Percentiles rank a stretch among this genome's conserved stretches.
Evolutionary conservation across 805 yeast genomes (phyloP).

Genomic region (Blastobotrys americana): DNA sequence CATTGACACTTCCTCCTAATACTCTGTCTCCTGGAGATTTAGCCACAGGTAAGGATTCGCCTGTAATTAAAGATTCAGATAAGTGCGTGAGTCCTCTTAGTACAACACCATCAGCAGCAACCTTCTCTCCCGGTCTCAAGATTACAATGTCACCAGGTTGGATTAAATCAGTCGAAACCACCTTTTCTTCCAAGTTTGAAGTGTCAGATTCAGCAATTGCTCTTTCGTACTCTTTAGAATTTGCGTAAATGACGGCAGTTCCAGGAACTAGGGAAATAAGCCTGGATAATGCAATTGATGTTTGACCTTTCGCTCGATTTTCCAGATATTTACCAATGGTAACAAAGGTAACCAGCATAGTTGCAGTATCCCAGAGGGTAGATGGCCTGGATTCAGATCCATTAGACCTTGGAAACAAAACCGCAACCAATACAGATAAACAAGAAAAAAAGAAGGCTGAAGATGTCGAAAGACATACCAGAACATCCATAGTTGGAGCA

Average conservation of each 20-base stretch:
- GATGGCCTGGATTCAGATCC: constrained; percentile 44
- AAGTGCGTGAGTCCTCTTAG: constrained; percentile 72
- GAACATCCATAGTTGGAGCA: constrained; percentile 85
- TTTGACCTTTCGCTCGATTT: constrained; percentile 86
- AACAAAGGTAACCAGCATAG: constrained; percentile 78
- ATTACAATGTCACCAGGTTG: constrained; percentile 72
- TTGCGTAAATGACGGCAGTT: constrained; percentile 48
- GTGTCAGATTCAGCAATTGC: constrained; percentile 13
- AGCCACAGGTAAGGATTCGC: constrained; percentile 74
- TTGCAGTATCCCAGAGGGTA: constrained; percentile 76
- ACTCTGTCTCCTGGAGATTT: constrained; percentile 57
- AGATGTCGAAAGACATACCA: constrained; percentile 75
- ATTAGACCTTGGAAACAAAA: constrained; percentile 13
- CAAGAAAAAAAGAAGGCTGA: constrained; percentile 73
- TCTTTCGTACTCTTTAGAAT: constrained; percentile 14
- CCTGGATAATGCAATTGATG: constrained; percentile 79
- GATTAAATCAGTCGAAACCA: constrained; percentile 65
- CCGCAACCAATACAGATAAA: constrained; percentile 44
- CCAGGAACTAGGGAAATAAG: constrained; percentile 77
- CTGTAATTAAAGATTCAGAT: constrained; percentile 86
- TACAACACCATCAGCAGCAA: constrained; percentile 88
- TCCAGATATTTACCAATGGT: constrained; percentile 88
- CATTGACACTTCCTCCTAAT: constrained; percentile 89
- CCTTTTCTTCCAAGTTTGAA: constrained; percentile 34
- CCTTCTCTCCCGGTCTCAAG: constrained; percentile 75